Evolutionary conservation across 2,329 filamentous ascomycete genomes (phyloP), one percentile per base, ranked within the genome.

Genomic region (Calcarisporium arbuscula): DNA sequence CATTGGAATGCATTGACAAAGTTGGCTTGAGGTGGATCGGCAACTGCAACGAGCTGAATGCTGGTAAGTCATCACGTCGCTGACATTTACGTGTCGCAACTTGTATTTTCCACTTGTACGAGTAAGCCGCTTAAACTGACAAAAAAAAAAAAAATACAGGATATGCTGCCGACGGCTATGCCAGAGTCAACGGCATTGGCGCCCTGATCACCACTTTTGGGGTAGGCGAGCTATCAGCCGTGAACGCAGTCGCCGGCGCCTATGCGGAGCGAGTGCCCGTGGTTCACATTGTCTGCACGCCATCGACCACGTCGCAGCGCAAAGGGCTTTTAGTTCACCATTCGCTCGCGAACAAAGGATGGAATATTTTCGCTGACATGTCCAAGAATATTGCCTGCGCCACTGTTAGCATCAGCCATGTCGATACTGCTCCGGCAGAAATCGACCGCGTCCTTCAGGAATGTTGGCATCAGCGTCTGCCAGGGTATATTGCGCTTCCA

Each of bases 161-260:
- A 3, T 77, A 76, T 40, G 70, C 72, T 1, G 69, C 70, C 4
- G 74, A 79, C 41, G 74, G 71, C 3, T 79, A 79, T 43, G 65
- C 69, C 4, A 58, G 74, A 11, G 62, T 74, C 39, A 74, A 73
- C 41, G 68, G 68, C 6, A 53, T 70, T 6, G 56, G 58, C 6
- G 64, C 61, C 22, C 48, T 77, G 6, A 57, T 79, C 20, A 80
- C 76, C 1, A 77, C 75, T 0, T 77, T 77, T 45, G 76, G 74
- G 5, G 75, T 80, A 2, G 76, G 75, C 8, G 67, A 71, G 41
- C 54, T 68, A 4, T 76, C 72, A 4, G 72, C 73, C 6, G 62
- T 77, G 47, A 77, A 78, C 45, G 74, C 68, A 21, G 67, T 77
- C 42, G 74, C 72, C 3, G 75, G 74, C 2, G 69, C 73, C 5